These are phyloP conservation scores for Plasmodium malariae DNA, from an alignment of 169 alveolate genomes.

Conservation along the genomic window DNA sequence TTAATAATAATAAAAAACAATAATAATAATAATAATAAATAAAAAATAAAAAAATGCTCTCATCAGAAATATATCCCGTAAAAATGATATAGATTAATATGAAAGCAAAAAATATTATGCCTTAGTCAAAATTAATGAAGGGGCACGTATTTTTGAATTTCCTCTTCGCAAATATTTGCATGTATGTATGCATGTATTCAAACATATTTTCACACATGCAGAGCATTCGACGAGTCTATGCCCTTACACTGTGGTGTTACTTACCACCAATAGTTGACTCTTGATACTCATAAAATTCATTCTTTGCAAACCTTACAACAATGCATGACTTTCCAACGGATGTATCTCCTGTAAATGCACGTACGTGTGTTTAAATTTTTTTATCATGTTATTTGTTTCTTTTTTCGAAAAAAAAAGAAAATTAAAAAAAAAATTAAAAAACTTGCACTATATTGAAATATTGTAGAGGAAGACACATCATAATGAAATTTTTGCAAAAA, in stretches of 20 bases:
- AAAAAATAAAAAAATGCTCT: neutral
- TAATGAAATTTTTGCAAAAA: no score
- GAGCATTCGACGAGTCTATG: neutral
- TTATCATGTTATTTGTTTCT: neutral
- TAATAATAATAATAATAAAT: neutral
- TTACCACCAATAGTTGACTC: constrained; percentile 93
- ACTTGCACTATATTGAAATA: no score
- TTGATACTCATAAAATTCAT: constrained; percentile 89
- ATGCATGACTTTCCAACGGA: constrained; percentile 94
- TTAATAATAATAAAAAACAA: neutral
- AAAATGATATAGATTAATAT: neutral
- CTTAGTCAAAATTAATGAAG: no score
- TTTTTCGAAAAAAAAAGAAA: neutral
- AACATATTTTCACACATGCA: neutral
- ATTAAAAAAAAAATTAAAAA: no score
- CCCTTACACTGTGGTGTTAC: neutral
- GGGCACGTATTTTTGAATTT: no score
- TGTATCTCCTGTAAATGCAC: constrained; percentile 92
- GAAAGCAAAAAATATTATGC: no score
- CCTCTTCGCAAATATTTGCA: no score
- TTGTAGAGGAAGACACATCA: no score
- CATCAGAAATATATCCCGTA: constrained; percentile 1
- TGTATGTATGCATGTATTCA: neutral
- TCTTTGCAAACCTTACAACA: constrained; percentile 89
- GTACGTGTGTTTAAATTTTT: neutral